These are phyloP conservation scores for Trametes sanguinea DNA, from an alignment of 768 basidiomycete species.

Conservation along the genomic window DNA sequence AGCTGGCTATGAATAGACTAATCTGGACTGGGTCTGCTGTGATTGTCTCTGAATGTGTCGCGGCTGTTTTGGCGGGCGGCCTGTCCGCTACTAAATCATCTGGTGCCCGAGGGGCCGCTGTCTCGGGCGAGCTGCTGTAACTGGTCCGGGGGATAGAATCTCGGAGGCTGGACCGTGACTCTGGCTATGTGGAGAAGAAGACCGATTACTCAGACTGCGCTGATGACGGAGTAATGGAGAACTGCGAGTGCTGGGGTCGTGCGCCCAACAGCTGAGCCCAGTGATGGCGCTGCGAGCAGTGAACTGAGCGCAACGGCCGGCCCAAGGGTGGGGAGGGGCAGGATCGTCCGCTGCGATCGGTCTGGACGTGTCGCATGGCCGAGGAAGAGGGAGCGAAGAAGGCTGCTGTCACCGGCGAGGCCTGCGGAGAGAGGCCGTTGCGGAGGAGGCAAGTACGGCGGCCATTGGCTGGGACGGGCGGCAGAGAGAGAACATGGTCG, in stretches of 20 bases:
- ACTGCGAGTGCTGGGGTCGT: not conserved
- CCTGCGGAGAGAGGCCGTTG: not conserved
- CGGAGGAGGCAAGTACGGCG: not conserved
- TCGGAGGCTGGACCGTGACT: constrained; percentile 1
- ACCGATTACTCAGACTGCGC: not conserved
- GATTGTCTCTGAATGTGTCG: not conserved
- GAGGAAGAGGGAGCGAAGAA: constrained; percentile 1
- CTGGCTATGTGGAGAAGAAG: not conserved
- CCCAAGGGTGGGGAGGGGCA: not conserved
- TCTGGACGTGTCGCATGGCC: constrained; percentile 5
- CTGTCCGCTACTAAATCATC: not conserved
- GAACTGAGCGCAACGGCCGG: not conserved
- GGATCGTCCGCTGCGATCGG: constrained; percentile 19
- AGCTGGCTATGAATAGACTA: constrained; percentile 8
- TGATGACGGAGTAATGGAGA: not conserved
- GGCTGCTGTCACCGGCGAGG: constrained; percentile 5
- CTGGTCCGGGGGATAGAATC: not conserved
- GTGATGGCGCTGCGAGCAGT: not conserved
- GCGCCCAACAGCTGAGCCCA: too few species aligned
- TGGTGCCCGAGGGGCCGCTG: not conserved
- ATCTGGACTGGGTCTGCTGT: not conserved
- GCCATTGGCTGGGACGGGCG: constrained; percentile 2
- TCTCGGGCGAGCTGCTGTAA: not conserved
- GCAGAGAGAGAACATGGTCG: not conserved
- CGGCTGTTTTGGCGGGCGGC: not conserved